Evolutionary conservation across 78 protist genomes (phyloP).

Genomic region (Protostelium mycophagum): DNA sequence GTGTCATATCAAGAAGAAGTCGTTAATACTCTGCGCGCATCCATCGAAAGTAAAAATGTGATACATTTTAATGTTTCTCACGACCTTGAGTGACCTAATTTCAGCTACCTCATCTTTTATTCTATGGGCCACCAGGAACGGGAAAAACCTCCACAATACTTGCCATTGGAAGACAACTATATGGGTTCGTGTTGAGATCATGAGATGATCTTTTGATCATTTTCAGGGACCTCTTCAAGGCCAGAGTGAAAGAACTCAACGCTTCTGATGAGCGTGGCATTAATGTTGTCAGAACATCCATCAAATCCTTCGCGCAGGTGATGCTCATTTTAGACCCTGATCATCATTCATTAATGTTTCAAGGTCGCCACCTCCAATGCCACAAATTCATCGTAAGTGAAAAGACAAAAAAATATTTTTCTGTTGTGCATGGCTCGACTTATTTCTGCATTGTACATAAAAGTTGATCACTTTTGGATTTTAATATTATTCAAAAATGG

Average conservation of each 20-base stretch:
- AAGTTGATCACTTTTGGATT: neutral
- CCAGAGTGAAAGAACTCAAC: conserved; percentile 93
- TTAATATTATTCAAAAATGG: neutral
- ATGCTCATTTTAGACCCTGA: too few species aligned
- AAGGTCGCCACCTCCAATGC: conserved; percentile 16
- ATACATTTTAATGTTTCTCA: neutral
- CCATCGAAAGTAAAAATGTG: conserved; percentile 65
- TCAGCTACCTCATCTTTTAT: conserved; percentile 92
- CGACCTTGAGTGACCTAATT: neutral
- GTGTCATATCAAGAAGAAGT: conserved; percentile 90
- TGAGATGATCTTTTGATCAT: neutral
- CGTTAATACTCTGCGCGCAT: conserved; percentile 50
- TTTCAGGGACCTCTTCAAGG: conserved; percentile 54
- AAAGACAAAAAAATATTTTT: neutral
- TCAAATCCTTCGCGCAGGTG: conserved; percentile 89
- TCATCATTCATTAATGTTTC: too few species aligned
- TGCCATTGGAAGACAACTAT: conserved; percentile 88
- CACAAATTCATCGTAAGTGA: neutral
- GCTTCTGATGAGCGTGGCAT: conserved; percentile 99
- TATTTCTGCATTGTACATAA: neutral
- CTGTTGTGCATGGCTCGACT: neutral
- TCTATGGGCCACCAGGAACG: conserved; percentile 99
- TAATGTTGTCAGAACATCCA: conserved; percentile 78
- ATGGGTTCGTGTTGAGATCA: conserved; percentile 45
- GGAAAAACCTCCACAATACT: conserved; percentile 96